Base-by-base conservation (phyloP, 1,284 basidiomycete species). In the Inonotus obliquus region DNA sequence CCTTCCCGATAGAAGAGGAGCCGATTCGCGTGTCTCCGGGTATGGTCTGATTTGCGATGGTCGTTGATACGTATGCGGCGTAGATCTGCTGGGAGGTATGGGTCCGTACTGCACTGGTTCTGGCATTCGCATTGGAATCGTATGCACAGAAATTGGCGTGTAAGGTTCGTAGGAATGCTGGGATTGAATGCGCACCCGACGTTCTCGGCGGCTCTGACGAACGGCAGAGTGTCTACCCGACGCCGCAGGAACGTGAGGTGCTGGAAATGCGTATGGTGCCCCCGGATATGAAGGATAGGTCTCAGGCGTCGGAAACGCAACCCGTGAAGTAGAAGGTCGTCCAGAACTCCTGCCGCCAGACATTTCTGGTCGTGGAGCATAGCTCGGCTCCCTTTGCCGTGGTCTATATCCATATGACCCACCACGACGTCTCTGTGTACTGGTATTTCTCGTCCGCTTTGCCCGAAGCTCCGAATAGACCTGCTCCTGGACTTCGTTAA, bases 381-480 rank as follows among this genome's bases (percentile, higher is more conserved):
- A 3, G 17, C 14, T 11, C 32, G 14, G 27, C 29, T 19, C 19
- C 51, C 14, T 17, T 25, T 52, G n/a, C 32, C 27, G 13, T 35
- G 51, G 29, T 17, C 51, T 52, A 27, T 35, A 27, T n/a, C 25
- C 11, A 35, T 52, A 19, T 3, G 25, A 19, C 21, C 13, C 47
- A 21, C 19, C 4, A 41, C 21, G 21, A 27, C 55, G 47, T 23
- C 21, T 57, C 29, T 52, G 55, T 5, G 39, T 10, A 23, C 44
- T 5, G 14, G n/a, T 11, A 19, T 27, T 27, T 11, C 38, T 44
- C 25, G 55, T 35, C n/a, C 53, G 53, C 23, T 38, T 7, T 32
- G 51, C 25, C 29, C 27, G 51, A 44, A 54, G 53, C 21, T 39
- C 55, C n/a, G 41, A 25, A 25, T 57, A 57, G 14, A 57, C 55